These are phyloP conservation scores for Tetrapyrgos nigripes DNA, from an alignment of 1,284 basidiomycete genomes.

Conservation along the genomic window DNA sequence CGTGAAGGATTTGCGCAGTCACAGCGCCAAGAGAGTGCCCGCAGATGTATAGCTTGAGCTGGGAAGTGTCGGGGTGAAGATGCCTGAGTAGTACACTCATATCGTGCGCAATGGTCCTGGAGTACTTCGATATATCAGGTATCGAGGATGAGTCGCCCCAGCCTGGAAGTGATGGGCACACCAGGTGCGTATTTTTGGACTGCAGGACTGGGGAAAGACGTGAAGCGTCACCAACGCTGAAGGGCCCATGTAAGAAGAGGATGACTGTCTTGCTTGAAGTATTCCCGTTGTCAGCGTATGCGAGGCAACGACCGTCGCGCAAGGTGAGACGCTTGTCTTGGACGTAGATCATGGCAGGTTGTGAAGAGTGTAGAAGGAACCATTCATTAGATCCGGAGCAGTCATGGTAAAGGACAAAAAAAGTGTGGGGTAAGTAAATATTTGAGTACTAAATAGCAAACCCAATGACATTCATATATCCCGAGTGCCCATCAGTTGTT, in stretches of 20 bases:
- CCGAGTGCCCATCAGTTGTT: background rate
- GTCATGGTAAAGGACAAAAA: background rate
- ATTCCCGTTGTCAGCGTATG: slow-evolving; percentile 48
- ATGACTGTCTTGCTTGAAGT: slow-evolving; percentile 39
- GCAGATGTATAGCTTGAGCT: slow-evolving; percentile 53
- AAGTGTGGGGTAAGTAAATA: slow-evolving; percentile 5
- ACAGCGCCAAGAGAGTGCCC: slow-evolving; percentile 62
- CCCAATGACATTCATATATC: background rate
- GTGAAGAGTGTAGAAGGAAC: slow-evolving; percentile 1
- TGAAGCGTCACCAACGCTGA: slow-evolving; percentile 51
- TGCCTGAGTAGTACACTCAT: slow-evolving; percentile 54
- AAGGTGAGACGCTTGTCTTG: slow-evolving; percentile 41
- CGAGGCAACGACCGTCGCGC: slow-evolving; percentile 45
- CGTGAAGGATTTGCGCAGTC: slow-evolving; percentile 63
- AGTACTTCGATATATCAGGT: slow-evolving; percentile 39
- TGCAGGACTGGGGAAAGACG: slow-evolving; percentile 37
- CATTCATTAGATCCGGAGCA: background rate
- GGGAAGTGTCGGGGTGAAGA: slow-evolving; percentile 49
- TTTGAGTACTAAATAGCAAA: background rate
- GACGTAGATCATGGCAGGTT: slow-evolving; percentile 17
- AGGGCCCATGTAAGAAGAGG: slow-evolving; percentile 59
- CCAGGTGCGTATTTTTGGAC: slow-evolving; percentile 48
- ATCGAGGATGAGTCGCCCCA: slow-evolving; percentile 59
- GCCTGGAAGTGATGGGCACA: slow-evolving; percentile 60
- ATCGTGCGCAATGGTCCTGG: slow-evolving; percentile 51